These are phyloP conservation scores for Verruconis gallopava DNA, from an alignment of 2,329 filamentous ascomycete species.

Conservation along the genomic window DNA sequence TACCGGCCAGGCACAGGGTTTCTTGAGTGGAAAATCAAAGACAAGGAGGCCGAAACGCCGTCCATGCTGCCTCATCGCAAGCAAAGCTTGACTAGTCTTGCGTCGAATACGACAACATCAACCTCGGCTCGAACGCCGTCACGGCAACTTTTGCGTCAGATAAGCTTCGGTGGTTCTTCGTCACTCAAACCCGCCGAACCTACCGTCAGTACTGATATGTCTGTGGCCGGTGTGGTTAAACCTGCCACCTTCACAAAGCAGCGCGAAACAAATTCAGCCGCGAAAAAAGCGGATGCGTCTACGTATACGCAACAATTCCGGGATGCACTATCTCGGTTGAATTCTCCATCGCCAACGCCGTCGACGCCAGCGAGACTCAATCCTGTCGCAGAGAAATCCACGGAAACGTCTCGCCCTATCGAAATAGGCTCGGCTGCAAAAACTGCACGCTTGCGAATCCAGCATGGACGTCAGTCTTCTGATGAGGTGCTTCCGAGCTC, in stretches of 20 bases:
- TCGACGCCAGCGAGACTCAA: conserved; percentile 4
- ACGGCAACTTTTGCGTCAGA: conserved; percentile 19
- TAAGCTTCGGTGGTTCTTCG: conserved; percentile 25
- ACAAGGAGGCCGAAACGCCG: conserved; percentile 2
- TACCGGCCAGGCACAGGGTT: conserved; percentile 8
- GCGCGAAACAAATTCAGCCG: neutral
- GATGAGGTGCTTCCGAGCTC: conserved; percentile 19
- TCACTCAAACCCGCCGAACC: conserved; percentile 17
- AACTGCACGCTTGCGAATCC: neutral
- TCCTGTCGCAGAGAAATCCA: conserved; percentile 13
- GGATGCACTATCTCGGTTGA: conserved; percentile 5
- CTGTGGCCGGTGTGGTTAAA: conserved; percentile 18
- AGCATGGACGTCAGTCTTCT: conserved; percentile 12
- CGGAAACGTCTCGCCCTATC: conserved; percentile 26
- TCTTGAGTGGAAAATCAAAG: conserved; percentile 10
- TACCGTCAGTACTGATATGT: conserved; percentile 21
- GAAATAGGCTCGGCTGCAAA: conserved; percentile 16
- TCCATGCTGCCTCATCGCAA: neutral
- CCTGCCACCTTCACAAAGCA: conserved; percentile 5
- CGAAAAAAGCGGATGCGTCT: neutral
- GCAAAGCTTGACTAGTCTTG: conserved; percentile 8
- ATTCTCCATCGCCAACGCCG: conserved; percentile 6
- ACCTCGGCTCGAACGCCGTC: conserved; percentile 6
- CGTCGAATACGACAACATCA: conserved; percentile 3
- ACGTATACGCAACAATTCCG: conserved; percentile 8